Percentiles rank a stretch among this genome's conserved stretches.
Evolutionary conservation across 1,139 yeast genomes (phyloP).

Genomic region (Hyphopichia khmerensis): DNA sequence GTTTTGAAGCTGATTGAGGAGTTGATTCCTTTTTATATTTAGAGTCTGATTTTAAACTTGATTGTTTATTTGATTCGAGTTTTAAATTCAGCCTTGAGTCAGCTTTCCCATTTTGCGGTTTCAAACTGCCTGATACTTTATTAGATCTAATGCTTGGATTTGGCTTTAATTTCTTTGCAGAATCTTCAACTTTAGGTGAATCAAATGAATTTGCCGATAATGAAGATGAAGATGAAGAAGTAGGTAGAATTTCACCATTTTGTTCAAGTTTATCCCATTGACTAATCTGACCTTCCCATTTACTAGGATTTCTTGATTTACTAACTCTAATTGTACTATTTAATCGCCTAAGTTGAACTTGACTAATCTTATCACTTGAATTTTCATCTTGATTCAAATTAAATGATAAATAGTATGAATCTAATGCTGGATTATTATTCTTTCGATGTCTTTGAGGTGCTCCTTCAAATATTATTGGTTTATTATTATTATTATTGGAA

Average conservation of each 20-base stretch:
- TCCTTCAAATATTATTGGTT: slow-evolving; percentile 41
- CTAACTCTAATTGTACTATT: slow-evolving; percentile 35
- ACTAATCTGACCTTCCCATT: slow-evolving; percentile 14
- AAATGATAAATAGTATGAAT: slow-evolving; percentile 32
- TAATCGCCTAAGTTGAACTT: slow-evolving; percentile 24
- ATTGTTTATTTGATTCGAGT: slow-evolving; percentile 1
- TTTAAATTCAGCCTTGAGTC: neutral
- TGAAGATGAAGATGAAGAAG: neutral
- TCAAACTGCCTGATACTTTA: too few relatives aligned
- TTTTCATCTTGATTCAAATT: slow-evolving; percentile 11
- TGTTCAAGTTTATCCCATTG: slow-evolving; percentile 12
- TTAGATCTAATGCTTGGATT: too few relatives aligned
- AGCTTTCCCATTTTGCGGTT: too few relatives aligned
- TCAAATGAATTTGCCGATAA: neutral
- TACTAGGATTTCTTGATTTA: slow-evolving; percentile 34
- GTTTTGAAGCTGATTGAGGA: slow-evolving; percentile 11
- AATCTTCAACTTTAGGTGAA: neutral
- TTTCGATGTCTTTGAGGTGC: slow-evolving; percentile 29
- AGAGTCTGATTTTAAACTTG: slow-evolving; percentile 1
- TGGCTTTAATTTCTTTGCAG: neutral
- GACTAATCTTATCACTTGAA: neutral
- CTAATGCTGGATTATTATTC: slow-evolving; percentile 17
- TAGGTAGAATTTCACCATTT: neutral
- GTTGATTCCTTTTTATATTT: slow-evolving; percentile 1
- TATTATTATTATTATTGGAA: slow-evolving; percentile 12